Percentiles rank a stretch among this genome's conserved stretches.
Conservation (phyloP, 2,329 filamentous ascomycete genomes). For the Penicillium sp. region DNA sequence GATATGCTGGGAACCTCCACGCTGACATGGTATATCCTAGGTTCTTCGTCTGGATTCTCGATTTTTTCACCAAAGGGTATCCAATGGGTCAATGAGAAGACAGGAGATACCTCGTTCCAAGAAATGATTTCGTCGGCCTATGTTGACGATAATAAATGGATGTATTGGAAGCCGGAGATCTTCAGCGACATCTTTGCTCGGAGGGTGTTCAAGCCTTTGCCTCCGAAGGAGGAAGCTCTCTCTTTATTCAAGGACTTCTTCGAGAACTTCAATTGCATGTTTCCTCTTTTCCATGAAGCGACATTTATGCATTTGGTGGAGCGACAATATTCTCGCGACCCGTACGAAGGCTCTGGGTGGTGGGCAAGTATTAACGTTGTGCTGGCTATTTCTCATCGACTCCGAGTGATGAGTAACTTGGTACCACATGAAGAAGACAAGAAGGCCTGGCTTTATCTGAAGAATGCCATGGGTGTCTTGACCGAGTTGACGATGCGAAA, state of each 20-base stretch:
- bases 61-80: slow-evolving; percentile 99
- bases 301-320: slow-evolving; percentile 98
- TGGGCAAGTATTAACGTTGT: slow-evolving; percentile 96
- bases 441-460: slow-evolving; percentile 92
- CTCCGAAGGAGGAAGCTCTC: slow-evolving; percentile 81
- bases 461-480: slow-evolving; percentile 93
- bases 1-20: neutral
- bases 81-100: slow-evolving; percentile 97
- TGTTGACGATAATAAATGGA: slow-evolving; percentile 92
- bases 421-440: slow-evolving; percentile 89
- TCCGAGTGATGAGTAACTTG: slow-evolving; percentile 93
- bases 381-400: slow-evolving; percentile 85
- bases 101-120: slow-evolving; percentile 92
- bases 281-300: slow-evolving; percentile 93
- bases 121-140: slow-evolving; percentile 92
- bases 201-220: slow-evolving; percentile 78
- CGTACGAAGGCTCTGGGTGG: slow-evolving; percentile 95
- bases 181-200: slow-evolving; percentile 90
- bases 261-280: slow-evolving; percentile 99
- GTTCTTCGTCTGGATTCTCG: slow-evolving; percentile 95
- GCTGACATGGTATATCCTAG: slow-evolving; percentile 45
- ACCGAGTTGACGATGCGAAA: slow-evolving; percentile 94
- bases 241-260: slow-evolving; percentile 93
- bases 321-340: slow-evolving; percentile 86
- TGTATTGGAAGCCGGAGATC: slow-evolving; percentile 96